A percentile compares a stretch with the other conserved stretches of the same genome.
Conservation (phyloP, 1,284 basidiomycete genomes). For the Fomitopsis betulina region DNA sequence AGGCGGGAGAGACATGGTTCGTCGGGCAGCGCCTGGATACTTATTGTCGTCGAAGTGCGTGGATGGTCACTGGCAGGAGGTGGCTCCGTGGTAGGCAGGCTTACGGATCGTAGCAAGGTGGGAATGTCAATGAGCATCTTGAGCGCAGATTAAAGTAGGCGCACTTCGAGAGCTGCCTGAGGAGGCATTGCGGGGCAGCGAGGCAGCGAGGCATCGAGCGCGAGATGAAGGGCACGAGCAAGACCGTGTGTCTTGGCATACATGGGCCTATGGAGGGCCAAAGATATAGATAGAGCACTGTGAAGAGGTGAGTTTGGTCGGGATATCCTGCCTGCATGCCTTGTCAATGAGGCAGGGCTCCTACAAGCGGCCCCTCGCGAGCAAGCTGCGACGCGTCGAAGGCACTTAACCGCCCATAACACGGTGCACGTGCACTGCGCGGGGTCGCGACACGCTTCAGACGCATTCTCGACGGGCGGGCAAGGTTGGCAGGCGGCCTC, state of each 20-base stretch:
- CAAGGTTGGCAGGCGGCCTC: neutral
- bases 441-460: conserved; percentile 21
- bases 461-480: neutral
- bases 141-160: conserved; percentile 8
- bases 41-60: conserved; percentile 22
- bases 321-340: conserved; percentile 25
- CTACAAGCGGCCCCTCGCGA: conserved; percentile 4
- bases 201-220: conserved; percentile 2
- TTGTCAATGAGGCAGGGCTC: conserved; percentile 22
- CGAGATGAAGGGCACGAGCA: conserved; percentile 1
- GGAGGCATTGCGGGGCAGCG: conserved; percentile 15
- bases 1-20: conserved; percentile 24
- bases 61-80: conserved; percentile 17
- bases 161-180: conserved; percentile 13
- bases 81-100: conserved; percentile 17
- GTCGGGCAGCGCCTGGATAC: conserved; percentile 14
- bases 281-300: conserved; percentile 13
- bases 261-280: neutral
- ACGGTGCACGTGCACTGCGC: conserved; percentile 22
- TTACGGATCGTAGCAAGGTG: conserved; percentile 11
- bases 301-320: conserved; percentile 4
- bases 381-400: conserved; percentile 5
- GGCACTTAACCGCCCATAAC: conserved; percentile 22
- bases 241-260: neutral
- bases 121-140: neutral